Evolutionary conservation across 169 alveolate species (phyloP).

Genomic region (Theileria orientalis): DNA sequence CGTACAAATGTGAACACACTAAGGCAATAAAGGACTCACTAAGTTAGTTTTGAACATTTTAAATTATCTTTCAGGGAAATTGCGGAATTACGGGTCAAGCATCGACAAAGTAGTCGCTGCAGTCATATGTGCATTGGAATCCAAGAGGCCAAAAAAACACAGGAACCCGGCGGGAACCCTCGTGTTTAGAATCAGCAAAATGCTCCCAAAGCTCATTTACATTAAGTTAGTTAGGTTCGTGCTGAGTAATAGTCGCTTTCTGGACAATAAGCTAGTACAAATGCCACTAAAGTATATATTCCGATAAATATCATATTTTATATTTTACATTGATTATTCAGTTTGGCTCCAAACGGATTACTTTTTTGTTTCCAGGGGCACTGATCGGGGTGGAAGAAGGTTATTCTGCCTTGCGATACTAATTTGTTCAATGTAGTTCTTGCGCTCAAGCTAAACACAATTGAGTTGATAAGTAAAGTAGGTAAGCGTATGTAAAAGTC

Average conservation of each 20-base stretch:
- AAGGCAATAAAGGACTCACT: neutral
- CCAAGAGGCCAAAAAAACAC: constrained; percentile 19
- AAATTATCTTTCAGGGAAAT: constrained; percentile 19
- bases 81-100: constrained; percentile 24
- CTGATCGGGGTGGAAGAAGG: constrained; percentile 49
- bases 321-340: too few species aligned
- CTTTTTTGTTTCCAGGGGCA: neutral
- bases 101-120: constrained; percentile 21
- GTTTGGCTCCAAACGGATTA: too few species aligned
- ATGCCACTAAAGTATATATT: too few species aligned
- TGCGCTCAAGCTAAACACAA: constrained; percentile 46
- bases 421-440: constrained; percentile 39
- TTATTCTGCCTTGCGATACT: constrained; percentile 55
- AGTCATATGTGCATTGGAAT: constrained; percentile 17
- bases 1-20: neutral
- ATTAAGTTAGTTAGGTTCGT: constrained; percentile 10
- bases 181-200: constrained; percentile 37
- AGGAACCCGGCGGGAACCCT: constrained; percentile 37
- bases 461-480: neutral
- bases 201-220: constrained; percentile 28
- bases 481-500: neutral
- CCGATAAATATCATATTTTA: too few species aligned
- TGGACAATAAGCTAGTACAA: too few species aligned
- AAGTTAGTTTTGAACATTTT: neutral
- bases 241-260: too few species aligned